phyloP scores from a whole-genome alignment of 306 rosid species.

The Styphnolobium japonicum region DNA sequence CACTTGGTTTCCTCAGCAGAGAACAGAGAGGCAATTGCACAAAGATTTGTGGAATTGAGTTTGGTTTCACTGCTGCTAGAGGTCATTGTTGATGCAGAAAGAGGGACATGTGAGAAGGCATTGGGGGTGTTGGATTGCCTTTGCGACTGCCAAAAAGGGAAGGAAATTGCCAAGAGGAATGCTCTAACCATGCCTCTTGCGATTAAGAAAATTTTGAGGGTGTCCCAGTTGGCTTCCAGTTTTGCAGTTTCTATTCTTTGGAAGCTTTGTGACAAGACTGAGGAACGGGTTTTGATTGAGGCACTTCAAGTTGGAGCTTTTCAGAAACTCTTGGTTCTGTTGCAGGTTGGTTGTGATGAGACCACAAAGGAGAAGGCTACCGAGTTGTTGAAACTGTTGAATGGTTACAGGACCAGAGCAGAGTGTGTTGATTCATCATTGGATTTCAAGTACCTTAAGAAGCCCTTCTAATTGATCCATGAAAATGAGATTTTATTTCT shows the following conservation, averaged over 20 bases:
- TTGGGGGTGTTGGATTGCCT: slow-evolving; percentile 57
- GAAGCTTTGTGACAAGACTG: slow-evolving; percentile 53
- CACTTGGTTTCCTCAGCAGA: slow-evolving; percentile 39
- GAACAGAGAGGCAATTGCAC: slow-evolving; percentile 12
- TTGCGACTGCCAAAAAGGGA: slow-evolving; percentile 58
- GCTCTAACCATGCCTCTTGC: slow-evolving; percentile 64
- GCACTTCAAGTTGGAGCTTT: slow-evolving; percentile 66
- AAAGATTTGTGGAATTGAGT: slow-evolving; percentile 55
- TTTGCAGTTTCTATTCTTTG: slow-evolving; percentile 56
- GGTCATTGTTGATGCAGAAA: slow-evolving; percentile 64
- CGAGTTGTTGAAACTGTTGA: slow-evolving; percentile 66
- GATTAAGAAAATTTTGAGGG: slow-evolving; percentile 68
- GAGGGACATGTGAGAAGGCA: slow-evolving; percentile 55
- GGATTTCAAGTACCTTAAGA: slow-evolving; percentile 67
- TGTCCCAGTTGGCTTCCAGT: slow-evolving; percentile 57
- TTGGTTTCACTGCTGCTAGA: slow-evolving; percentile 58
- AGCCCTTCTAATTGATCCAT: slow-evolving; percentile 35
- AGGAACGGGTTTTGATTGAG: slow-evolving; percentile 42
- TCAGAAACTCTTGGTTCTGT: slow-evolving; percentile 70
- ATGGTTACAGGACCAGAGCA: slow-evolving; percentile 40
- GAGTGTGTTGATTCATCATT: slow-evolving; percentile 61
- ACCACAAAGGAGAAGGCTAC: slow-evolving; percentile 55
- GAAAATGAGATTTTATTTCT: not conserved
- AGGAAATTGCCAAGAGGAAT: slow-evolving; percentile 40
- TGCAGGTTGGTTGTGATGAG: slow-evolving; percentile 76